Conservation (phyloP, 2,329 filamentous ascomycete genomes). For the Fusarium guadeloupense region DNA sequence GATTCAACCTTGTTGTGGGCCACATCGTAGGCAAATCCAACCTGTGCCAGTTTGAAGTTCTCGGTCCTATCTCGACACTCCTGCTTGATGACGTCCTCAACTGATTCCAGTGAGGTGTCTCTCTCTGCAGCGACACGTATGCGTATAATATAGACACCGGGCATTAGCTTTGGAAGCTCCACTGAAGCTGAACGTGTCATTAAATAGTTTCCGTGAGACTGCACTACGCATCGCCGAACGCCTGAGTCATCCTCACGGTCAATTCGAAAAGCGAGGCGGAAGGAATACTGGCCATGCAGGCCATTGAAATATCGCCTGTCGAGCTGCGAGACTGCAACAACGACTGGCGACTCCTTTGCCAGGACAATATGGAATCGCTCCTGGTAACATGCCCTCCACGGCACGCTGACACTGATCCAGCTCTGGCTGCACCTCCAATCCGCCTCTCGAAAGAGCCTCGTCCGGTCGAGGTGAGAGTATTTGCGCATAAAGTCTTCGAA, state of each 20-base stretch:
- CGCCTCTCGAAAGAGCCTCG: background rate
- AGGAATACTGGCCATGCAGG: background rate
- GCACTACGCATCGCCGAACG: background rate
- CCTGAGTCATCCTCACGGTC: background rate
- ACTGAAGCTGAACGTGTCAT: background rate
- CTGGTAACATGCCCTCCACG: background rate
- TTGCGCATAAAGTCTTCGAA: no score
- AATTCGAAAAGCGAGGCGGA: background rate
- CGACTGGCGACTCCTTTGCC: background rate
- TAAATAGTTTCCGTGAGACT: background rate
- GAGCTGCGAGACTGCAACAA: background rate
- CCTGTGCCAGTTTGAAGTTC: background rate
- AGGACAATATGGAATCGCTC: background rate
- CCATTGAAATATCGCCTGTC: background rate
- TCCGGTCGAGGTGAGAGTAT: background rate
- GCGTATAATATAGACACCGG: background rate
- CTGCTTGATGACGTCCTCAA: background rate
- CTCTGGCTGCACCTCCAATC: conserved; percentile 1
- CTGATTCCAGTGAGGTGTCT: background rate
- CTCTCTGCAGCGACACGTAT: background rate
- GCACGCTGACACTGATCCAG: background rate
- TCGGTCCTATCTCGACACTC: background rate
- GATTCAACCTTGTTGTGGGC: background rate
- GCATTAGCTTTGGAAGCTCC: background rate
- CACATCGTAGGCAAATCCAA: background rate